These are phyloP conservation scores for Phaeosphaeria sp. DNA, from an alignment of 2,329 filamentous ascomycete species.

Conservation along the genomic window DNA sequence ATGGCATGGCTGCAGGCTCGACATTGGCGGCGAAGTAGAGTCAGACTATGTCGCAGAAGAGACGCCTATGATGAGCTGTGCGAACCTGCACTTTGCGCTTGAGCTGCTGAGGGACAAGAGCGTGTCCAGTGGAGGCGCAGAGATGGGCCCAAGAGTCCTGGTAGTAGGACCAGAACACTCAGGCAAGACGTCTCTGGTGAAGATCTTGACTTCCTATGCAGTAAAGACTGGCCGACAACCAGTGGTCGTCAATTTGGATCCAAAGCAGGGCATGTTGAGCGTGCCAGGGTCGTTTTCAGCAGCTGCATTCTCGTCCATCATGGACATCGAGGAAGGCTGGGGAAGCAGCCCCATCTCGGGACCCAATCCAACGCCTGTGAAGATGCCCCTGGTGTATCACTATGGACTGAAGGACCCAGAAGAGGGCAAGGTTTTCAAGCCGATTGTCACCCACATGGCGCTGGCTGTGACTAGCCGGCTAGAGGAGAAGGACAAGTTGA, in stretches of 20 bases:
- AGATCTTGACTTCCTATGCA: slow-evolving; percentile 80
- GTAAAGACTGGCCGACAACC: slow-evolving; percentile 76
- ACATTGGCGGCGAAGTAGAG: slow-evolving; percentile 74
- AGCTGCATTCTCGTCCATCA: slow-evolving; percentile 82
- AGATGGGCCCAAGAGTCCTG: slow-evolving; percentile 79
- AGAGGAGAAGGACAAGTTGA: slow-evolving; percentile 71
- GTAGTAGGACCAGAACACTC: slow-evolving; percentile 78
- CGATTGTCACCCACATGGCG: slow-evolving; percentile 77
- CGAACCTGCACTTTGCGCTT: slow-evolving; percentile 88
- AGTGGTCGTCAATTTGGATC: slow-evolving; percentile 83
- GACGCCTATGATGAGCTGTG: slow-evolving; percentile 78
- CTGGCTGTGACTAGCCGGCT: slow-evolving; percentile 78
- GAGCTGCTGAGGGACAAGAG: slow-evolving; percentile 73
- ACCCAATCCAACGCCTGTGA: slow-evolving; percentile 85
- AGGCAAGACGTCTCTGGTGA: slow-evolving; percentile 83
- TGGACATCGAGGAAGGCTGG: slow-evolving; percentile 90
- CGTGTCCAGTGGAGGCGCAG: slow-evolving; percentile 38
- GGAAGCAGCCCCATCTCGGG: slow-evolving; percentile 90
- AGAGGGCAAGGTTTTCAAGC: slow-evolving; percentile 73
- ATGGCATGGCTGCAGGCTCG: slow-evolving; percentile 87
- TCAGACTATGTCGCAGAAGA: slow-evolving; percentile 76
- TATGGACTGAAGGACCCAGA: slow-evolving; percentile 78
- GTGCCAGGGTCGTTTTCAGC: slow-evolving; percentile 80
- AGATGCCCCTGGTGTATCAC: slow-evolving; percentile 89
- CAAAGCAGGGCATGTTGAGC: slow-evolving; percentile 67